Base-by-base conservation (phyloP, 805 yeast species). In the Hanseniaspora lachancei region DNA sequence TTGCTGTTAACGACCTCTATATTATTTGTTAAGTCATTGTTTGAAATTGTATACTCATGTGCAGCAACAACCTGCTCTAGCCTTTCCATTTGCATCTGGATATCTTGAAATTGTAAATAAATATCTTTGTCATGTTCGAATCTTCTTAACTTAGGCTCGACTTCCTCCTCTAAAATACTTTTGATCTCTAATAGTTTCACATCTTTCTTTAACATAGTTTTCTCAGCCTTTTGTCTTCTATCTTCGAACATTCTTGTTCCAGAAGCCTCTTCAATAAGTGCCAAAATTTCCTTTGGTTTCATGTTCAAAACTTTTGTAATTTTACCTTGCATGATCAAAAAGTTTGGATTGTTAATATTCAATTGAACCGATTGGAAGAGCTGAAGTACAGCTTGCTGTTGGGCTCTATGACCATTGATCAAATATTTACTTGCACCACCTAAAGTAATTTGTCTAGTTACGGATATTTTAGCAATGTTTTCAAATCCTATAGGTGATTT, bases 251-350 rank as follows among this genome's bases (percentile, higher is more conserved):
- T 86, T 60, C 91, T 81, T 0, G 98, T 93, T 6, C 99, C 98
- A 0, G 98, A 96, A 0, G 98, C 98, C 70, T 93, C 99, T 69
- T 93, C 98, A 55, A 93, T 88, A 61, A 93, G 75, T 5, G 96
- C 82, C 60, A 93, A 70, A 43, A 91, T 86, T 68, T 93, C 97
- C 1, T 80, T 73, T 0, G 98, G 95, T 63, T 86, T 88, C 97
- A 93, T 93, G 68, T 93, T 93, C 63, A 93, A 76, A 60, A 93
- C 97, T 68, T 93, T 91, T 36, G 98, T 95, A 70, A 95, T 93
- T 66, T 89, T 87, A 58, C 99, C 99, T 70, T 93, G 99, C 98
- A 95, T 93, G 64, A 93, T 93, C 62, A 93, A 76, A 70, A 93
- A 93, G 67, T 93, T 93, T 35, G 99, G 98, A 66, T 91, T 93